These are phyloP conservation scores for Aspergillus campestris DNA, from an alignment of 495 filamentous ascomycete species.

Conservation along the genomic window DNA sequence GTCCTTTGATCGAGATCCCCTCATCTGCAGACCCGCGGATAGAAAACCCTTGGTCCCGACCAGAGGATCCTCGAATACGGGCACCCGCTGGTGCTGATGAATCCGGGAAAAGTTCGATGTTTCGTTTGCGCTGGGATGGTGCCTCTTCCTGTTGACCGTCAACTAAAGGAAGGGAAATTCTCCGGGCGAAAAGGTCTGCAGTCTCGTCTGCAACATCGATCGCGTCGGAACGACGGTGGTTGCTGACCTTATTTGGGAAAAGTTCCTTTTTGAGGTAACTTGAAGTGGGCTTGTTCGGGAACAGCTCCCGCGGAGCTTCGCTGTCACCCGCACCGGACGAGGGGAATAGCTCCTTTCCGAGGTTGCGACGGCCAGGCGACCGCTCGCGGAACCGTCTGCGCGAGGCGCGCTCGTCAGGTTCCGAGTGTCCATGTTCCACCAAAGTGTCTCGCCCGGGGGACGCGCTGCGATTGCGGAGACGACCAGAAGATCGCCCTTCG, in stretches of 20 bases:
- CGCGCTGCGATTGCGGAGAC: slow-evolving; percentile 57
- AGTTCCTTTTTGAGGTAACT: slow-evolving; percentile 55
- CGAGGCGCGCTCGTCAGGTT: slow-evolving; percentile 23
- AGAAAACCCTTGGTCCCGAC: slow-evolving; percentile 47
- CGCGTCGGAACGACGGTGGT: slow-evolving; percentile 57
- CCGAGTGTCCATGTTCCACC: slow-evolving; percentile 47
- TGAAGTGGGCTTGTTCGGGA: slow-evolving; percentile 40
- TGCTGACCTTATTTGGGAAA: slow-evolving; percentile 55
- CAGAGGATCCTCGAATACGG: slow-evolving; percentile 55
- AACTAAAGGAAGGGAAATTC: slow-evolving; percentile 44
- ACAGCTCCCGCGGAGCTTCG: slow-evolving; percentile 33
- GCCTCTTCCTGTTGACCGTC: slow-evolving; percentile 34
- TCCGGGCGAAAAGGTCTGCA: slow-evolving; percentile 45
- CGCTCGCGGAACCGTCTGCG: slow-evolving; percentile 36
- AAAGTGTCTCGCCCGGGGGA: slow-evolving; percentile 59
- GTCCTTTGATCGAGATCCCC: slow-evolving; percentile 39
- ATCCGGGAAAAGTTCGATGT: slow-evolving; percentile 35
- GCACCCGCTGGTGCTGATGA: slow-evolving; percentile 27
- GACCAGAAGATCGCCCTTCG: slow-evolving; percentile 23
- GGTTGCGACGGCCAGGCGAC: slow-evolving; percentile 27
- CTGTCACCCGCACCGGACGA: slow-evolving; percentile 4
- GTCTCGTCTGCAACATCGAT: slow-evolving; percentile 58
- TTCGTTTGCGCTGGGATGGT: slow-evolving; percentile 21
- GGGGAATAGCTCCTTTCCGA: slow-evolving; percentile 41
- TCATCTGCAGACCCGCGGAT: slow-evolving; percentile 52